Evolutionary conservation across 2,329 filamentous ascomycete species (phyloP).

Genomic region (Aspergillus fijiensis): DNA sequence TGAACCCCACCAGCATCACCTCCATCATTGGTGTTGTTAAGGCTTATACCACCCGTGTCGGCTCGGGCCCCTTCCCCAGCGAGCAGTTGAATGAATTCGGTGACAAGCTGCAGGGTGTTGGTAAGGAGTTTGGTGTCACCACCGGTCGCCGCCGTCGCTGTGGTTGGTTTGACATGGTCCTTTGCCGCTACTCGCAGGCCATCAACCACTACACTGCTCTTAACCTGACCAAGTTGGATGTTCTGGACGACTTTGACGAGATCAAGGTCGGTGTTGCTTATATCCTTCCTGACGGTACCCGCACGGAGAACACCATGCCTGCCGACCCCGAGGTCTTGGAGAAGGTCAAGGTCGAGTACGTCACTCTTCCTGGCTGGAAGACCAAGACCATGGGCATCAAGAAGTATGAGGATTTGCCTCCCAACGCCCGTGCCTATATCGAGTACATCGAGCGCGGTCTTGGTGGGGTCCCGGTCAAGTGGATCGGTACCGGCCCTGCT

Average conservation of each 20-base stretch:
- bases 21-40: slow-evolving; percentile 64
- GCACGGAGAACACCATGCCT: slow-evolving; percentile 56
- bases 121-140: slow-evolving; percentile 57
- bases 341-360: slow-evolving; percentile 58
- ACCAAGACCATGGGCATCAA: slow-evolving; percentile 57
- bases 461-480: slow-evolving; percentile 58
- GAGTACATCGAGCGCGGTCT: slow-evolving; percentile 61
- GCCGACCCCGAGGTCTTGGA: slow-evolving; percentile 54
- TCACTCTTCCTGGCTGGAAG: slow-evolving; percentile 63
- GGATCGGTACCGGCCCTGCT: slow-evolving; percentile 62
- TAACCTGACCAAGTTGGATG: slow-evolving; percentile 65
- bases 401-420: slow-evolving; percentile 57
- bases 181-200: slow-evolving; percentile 61
- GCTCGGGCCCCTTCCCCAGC: slow-evolving; percentile 62
- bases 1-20: slow-evolving; percentile 57
- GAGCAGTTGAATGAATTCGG: slow-evolving; percentile 59
- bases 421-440: slow-evolving; percentile 59
- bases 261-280: slow-evolving; percentile 62
- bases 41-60: slow-evolving; percentile 63
- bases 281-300: slow-evolving; percentile 49
- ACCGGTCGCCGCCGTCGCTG: slow-evolving; percentile 63
- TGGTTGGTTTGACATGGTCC: slow-evolving; percentile 66
- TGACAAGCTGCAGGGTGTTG: slow-evolving; percentile 57
- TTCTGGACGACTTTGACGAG: slow-evolving; percentile 63
- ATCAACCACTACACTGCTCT: slow-evolving; percentile 55